Base-by-base conservation (phyloP, 208 protist species). In the Leishmania amazonensis region DNA sequence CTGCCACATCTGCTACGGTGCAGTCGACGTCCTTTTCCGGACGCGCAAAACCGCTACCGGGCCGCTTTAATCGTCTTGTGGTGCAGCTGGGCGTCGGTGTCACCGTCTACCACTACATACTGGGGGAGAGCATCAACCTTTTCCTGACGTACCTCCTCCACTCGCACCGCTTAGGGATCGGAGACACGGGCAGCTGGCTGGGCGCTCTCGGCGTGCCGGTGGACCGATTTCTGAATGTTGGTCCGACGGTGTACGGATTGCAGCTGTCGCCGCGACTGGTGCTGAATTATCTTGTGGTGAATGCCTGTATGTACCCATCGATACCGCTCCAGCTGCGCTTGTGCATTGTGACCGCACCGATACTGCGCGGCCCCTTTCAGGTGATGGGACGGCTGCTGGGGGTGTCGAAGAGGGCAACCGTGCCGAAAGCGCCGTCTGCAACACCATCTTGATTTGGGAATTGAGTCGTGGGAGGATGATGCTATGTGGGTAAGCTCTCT, bases 61-160 rank as follows among this genome's bases (percentile, higher is more conserved):
- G 94, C 58, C 89, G 94, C 28, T 97, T 97, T 78, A 95, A 94
- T 65, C 90, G 92, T n/a, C 73, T 96, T 4, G 72, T 84, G 9
- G 51, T 78, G 19, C 80, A 93, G 68, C 75, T 81, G 47, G 94
- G 94, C 31, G 78, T 93, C 47, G 79, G 79, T 42, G 93, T 95
- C 65, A 84, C 93, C 0, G 28, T 86, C 0, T 94, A 92, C 76
- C 81, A 95, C 31, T 96, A 96, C 81, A 71, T 94, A 17, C 35
- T 96, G 53, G 93, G 91, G 13, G 94, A 97, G 81, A 89, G 83
- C 40, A 84, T 90, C 47, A 93, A 91, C 21, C 64, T 92, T 5
- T 53, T 42, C 3, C 65, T 95, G 5, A 86, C 91, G 31, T 92
- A 90, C 71, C 79, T 90, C 0, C 79, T 97, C 17, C 90, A 97